A percentile compares a stretch with the other conserved stretches of the same genome.
phyloP scores from a whole-genome alignment of 1,284 basidiomycete species.

The Xerocomus amazonicus region DNA sequence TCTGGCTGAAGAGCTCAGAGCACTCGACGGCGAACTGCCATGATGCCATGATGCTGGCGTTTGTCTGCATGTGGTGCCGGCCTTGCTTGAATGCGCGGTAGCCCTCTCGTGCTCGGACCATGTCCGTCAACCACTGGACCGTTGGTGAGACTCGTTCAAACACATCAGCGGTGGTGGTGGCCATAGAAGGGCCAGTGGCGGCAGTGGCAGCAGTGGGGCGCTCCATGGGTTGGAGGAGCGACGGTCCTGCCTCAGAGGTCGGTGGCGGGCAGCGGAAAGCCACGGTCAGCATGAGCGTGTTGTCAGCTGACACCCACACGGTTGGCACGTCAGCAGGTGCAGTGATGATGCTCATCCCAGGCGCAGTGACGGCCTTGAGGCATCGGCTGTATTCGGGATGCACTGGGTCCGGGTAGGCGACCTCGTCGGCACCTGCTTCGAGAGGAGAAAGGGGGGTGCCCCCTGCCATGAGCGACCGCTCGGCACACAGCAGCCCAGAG shows the following conservation, averaged over 20 bases:
- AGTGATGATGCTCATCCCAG: not conserved
- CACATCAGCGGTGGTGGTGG: too few species aligned
- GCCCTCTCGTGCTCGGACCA: not conserved
- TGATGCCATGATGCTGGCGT: not conserved
- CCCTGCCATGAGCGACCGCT: too few species aligned
- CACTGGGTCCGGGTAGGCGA: conserved; percentile 4
- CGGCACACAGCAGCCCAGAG: too few species aligned
- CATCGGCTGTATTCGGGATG: not conserved
- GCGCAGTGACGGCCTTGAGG: not conserved
- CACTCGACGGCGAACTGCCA: not conserved
- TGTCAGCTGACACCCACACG: not conserved
- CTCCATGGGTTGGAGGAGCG: too few species aligned
- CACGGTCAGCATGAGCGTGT: not conserved
- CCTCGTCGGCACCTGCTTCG: not conserved
- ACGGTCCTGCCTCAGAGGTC: too few species aligned
- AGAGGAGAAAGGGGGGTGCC: too few species aligned
- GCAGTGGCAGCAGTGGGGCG: too few species aligned
- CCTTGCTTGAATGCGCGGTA: not conserved
- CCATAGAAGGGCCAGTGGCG: too few species aligned
- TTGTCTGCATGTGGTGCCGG: not conserved
- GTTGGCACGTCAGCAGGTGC: not conserved
- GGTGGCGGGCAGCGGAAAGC: too few species aligned
- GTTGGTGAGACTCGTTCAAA: not conserved
- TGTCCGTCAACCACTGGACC: not conserved
- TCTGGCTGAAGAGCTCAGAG: not conserved